These are phyloP conservation scores for Metarhizium album DNA, from an alignment of 2,329 filamentous ascomycete species.

Conservation along the genomic window DNA sequence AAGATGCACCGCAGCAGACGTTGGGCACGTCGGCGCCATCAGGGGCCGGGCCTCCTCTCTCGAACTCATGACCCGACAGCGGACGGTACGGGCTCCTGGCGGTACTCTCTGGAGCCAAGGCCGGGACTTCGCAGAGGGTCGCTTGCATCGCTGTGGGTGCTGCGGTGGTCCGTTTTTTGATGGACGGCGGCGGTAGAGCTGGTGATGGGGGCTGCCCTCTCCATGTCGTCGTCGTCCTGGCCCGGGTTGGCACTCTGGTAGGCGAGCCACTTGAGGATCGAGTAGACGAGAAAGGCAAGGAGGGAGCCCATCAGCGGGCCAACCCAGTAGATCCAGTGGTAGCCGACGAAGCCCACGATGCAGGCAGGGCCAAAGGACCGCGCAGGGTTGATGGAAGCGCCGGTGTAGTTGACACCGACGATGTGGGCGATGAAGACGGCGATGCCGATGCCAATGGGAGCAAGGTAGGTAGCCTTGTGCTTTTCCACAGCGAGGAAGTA, in stretches of 20 bases:
- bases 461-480: conserved; percentile 60
- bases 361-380: conserved; percentile 39
- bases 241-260: conserved; percentile 40
- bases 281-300: conserved; percentile 39
- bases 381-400: conserved; percentile 39
- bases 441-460: conserved; percentile 61
- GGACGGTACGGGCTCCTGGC: background rate
- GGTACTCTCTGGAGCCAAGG: background rate
- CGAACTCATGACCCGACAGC: background rate
- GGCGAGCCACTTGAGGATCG: conserved; percentile 37
- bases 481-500: conserved; percentile 65
- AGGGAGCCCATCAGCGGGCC: conserved; percentile 39
- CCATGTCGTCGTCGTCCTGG: conserved; percentile 31
- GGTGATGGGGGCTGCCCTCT: conserved; percentile 8
- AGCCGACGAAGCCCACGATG: conserved; percentile 29
- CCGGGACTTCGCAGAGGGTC: background rate
- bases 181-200: background rate
- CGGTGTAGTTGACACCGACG: conserved; percentile 34
- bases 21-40: background rate
- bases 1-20: background rate
- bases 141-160: background rate
- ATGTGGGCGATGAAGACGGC: conserved; percentile 52
- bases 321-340: conserved; percentile 46
- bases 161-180: background rate
- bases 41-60: background rate